Base-by-base conservation (phyloP, 2,329 filamentous ascomycete genomes). In the Pseudovirgaria hyperparasitica region DNA sequence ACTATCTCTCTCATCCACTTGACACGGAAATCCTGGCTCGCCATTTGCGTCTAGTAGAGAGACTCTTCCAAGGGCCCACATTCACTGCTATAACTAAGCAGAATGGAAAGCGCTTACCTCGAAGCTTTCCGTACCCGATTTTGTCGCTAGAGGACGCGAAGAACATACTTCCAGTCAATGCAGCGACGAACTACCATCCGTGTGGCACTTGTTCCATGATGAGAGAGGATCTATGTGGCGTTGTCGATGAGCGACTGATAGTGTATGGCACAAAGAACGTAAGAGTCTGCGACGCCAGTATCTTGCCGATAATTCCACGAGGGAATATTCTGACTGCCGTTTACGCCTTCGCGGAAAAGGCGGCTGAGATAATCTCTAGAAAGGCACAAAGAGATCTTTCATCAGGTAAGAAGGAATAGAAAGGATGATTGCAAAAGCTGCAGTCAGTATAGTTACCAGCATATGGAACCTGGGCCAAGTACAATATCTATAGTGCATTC, bases 1-100 rank as follows among this genome's bases (percentile, higher is more conserved):
- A 48, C 8, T 62, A 60, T 19, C 43, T 64, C 11, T 47, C 52
- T 6, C 54, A 65, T 29, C 56, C 61, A 0, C 39, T 59, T 3
- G 61, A 65, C 29, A 29, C 55, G 4, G 50, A 61, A 21, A 33
- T 63, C 6, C 38, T 57, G 0, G 52, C 55, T 0, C 44, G 50
- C 5, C 48, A 53, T 19, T 31, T 50, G 5, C 43, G 44, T 10
- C 53, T 51, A 23, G 42, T 57, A 3, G 48, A 59, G 2, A 44
- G 5, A 4, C n/a, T n/a, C n/a, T n/a, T n/a, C n/a, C n/a, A n/a
- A n/a, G n/a, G n/a, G n/a, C n/a, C n/a, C n/a, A 30, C 35, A 10
- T n/a, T 24, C 18, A 25, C 38, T 3, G 16, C 21, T 14, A 11
- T n/a, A 8, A 11, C 25, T 10, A 39, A 43, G 20, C 25, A 30